A percentile compares a stretch with the other conserved stretches of the same genome.
Conservation (phyloP, 345 rosid genomes). For the Cardamine occulta region DNA sequence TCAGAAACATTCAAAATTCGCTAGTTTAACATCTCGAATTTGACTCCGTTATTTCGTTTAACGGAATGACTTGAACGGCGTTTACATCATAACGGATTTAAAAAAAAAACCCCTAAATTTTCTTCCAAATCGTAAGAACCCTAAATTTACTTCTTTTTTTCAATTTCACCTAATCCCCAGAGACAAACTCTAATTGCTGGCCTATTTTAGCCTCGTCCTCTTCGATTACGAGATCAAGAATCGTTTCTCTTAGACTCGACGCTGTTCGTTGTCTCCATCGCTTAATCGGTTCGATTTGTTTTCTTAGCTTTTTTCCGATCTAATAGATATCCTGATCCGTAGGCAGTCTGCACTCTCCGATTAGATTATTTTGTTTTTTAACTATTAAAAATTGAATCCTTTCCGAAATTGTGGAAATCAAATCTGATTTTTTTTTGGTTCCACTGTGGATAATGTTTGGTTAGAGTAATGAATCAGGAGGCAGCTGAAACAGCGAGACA, state of each 20-base stretch:
- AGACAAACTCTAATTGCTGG: background rate
- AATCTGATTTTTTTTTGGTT: background rate
- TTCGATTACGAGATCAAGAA: background rate
- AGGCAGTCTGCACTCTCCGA: too few relatives aligned
- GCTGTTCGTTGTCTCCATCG: background rate
- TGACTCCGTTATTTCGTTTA: too few relatives aligned
- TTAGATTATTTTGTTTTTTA: too few relatives aligned
- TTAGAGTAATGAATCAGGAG: constrained; percentile 40
- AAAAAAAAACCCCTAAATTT: too few relatives aligned
- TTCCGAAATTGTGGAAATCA: background rate
- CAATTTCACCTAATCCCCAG: too few relatives aligned
- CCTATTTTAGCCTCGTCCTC: background rate
- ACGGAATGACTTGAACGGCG: too few relatives aligned
- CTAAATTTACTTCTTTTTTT: too few relatives aligned
- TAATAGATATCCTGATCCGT: background rate
- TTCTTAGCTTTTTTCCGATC: background rate
- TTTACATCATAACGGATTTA: too few relatives aligned
- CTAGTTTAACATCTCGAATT: too few relatives aligned
- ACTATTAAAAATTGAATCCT: background rate
- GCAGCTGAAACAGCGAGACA: constrained; percentile 48
- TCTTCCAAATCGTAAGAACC: too few relatives aligned
- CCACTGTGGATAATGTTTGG: background rate
- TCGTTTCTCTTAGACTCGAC: background rate
- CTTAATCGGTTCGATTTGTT: constrained; percentile 8
- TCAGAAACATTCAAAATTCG: too few relatives aligned